Conservation (phyloP, 129 eudicot species). For the Oenanthe sinensis region DNA sequence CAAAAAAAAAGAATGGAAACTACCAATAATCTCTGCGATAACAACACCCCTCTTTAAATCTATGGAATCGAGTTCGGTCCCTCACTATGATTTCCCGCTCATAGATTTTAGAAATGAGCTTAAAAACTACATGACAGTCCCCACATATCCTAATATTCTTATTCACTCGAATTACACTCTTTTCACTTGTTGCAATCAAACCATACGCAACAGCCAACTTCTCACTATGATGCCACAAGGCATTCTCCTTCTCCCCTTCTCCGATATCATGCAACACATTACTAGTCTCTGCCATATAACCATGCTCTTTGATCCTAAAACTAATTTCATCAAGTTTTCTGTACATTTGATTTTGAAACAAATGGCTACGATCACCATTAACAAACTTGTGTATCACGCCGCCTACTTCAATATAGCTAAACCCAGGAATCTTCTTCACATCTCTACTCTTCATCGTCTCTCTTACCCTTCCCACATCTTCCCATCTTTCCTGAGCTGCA, state of each 20-base stretch:
- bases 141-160: conserved; percentile 91
- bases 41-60: conserved; percentile 63
- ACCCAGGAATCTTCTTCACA: conserved; percentile 81
- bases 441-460: conserved; percentile 54
- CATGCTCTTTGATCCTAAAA: conserved; percentile 51
- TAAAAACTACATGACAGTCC: conserved; percentile 80
- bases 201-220: conserved; percentile 84
- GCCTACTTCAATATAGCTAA: conserved; percentile 62
- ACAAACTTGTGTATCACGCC: conserved; percentile 60
- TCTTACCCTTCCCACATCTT: conserved; percentile 73
- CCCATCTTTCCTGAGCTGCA: conserved; percentile 85
- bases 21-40: conserved; percentile 88
- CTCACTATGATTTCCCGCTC: conserved; percentile 72
- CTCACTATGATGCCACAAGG: conserved; percentile 75
- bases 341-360: conserved; percentile 43
- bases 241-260: conserved; percentile 76
- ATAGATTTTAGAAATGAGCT: conserved; percentile 69
- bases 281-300: conserved; percentile 63
- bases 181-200: conserved; percentile 40
- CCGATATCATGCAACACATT: conserved; percentile 90
- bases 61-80: conserved; percentile 85
- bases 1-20: not conserved
- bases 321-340: conserved; percentile 67
- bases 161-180: conserved; percentile 40
- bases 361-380: conserved; percentile 69